A percentile compares a stretch with the other conserved stretches of the same genome.
Conservation (phyloP, 805 yeast genomes). For the Kuraishia ogatae region DNA sequence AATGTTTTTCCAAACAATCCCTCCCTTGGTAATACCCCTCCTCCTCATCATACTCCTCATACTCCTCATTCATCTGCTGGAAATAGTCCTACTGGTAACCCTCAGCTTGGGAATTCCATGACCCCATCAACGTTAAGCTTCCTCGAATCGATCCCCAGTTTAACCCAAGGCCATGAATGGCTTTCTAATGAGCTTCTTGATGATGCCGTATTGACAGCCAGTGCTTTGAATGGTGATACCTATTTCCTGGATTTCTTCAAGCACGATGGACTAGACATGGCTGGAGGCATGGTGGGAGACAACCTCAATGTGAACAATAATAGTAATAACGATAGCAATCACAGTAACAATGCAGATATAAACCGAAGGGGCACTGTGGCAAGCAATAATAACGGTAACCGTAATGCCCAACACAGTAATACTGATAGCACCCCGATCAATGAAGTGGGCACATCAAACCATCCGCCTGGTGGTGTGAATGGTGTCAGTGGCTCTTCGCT, state of each 20-base stretch:
- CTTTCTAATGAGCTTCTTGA: conserved; percentile 61
- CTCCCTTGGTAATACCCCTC: not conserved
- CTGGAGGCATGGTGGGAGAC: conserved; percentile 1
- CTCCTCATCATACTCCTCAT: not conserved
- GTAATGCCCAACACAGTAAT: too few species aligned
- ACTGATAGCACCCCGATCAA: not conserved
- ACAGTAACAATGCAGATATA: not conserved
- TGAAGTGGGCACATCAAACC: not conserved
- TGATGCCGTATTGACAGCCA: conserved; percentile 67
- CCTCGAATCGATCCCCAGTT: conserved; percentile 5
- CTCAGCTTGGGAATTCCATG: not conserved
- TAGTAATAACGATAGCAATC: not conserved
- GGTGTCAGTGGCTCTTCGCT: not conserved
- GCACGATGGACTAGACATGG: conserved; percentile 11
- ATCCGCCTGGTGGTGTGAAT: not conserved
- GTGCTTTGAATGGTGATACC: conserved; percentile 56
- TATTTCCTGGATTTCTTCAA: conserved; percentile 48
- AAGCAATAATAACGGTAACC: too few species aligned
- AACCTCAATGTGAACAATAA: not conserved
- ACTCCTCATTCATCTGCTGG: not conserved
- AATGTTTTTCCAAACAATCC: not conserved
- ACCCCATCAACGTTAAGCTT: not conserved
- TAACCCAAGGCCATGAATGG: conserved; percentile 50
- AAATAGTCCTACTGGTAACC: too few species aligned
- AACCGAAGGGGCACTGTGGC: not conserved